Conservation (phyloP, 768 basidiomycete species). For the Boletus sensibilis region DNA sequence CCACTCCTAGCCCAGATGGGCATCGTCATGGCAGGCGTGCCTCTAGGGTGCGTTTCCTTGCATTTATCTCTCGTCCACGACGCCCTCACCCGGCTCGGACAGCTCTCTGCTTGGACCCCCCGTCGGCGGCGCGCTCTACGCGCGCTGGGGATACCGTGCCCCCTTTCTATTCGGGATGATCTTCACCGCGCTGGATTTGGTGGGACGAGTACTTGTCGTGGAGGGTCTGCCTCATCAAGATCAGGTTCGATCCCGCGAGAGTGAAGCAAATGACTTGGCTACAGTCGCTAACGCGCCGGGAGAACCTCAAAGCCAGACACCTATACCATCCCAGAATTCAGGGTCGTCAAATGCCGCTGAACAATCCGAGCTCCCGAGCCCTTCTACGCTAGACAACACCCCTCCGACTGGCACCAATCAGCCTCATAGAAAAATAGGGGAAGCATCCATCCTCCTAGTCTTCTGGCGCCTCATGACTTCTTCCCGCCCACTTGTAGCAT, state of each 20-base stretch:
- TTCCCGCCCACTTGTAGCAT: not conserved
- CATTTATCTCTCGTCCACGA: not conserved
- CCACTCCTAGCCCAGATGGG: not conserved
- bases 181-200: not conserved
- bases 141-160: not conserved
- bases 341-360: not conserved
- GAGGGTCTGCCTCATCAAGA: not conserved
- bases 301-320: not conserved
- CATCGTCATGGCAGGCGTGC: not conserved
- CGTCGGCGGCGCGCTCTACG: not conserved
- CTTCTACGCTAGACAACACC: not conserved
- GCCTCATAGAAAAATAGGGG: not conserved
- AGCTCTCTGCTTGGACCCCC: not conserved
- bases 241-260: not conserved
- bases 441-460: not conserved
- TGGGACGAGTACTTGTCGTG: not conserved
- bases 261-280: not conserved
- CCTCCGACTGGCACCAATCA: not conserved
- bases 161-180: not conserved
- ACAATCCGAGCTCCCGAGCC: not conserved
- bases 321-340: not conserved
- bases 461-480: not conserved
- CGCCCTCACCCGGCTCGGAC: not conserved
- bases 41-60: not conserved
- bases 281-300: not conserved